Evolutionary conservation across 2,329 filamentous ascomycete species (phyloP).

Genomic region (Cadophora sp.): DNA sequence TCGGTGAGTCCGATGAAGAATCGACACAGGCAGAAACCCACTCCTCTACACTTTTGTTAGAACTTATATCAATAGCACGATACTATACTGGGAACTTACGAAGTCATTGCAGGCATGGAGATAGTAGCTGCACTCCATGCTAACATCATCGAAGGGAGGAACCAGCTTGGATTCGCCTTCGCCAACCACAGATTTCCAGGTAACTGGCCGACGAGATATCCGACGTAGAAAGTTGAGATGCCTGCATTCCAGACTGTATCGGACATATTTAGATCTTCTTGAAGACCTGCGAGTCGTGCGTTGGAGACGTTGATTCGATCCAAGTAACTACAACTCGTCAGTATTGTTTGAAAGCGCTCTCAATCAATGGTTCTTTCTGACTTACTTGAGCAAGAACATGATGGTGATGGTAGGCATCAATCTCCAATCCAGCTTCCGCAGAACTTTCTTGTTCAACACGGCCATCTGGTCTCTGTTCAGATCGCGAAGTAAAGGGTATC

Average conservation of each 20-base stretch:
- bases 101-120: background rate
- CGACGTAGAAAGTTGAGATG: background rate
- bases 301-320: constrained; percentile 4
- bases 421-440: background rate
- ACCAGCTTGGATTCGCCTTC: background rate
- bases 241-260: background rate
- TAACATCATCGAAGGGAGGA: background rate
- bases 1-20: constrained; percentile 2
- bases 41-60: background rate
- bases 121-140: background rate
- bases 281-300: background rate
- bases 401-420: constrained; percentile 1
- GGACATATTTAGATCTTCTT: background rate
- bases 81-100: too few species aligned
- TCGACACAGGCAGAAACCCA: background rate
- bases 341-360: background rate
- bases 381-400: constrained; percentile 7
- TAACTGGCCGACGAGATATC: background rate
- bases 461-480: background rate
- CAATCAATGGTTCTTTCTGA: background rate
- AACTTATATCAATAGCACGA: too few species aligned
- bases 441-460: background rate
- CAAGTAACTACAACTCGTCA: background rate
- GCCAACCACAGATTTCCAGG: background rate
- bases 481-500: background rate